Conservation (phyloP, 2,329 filamentous ascomycete species). For the Fusarium sp. region DNA sequence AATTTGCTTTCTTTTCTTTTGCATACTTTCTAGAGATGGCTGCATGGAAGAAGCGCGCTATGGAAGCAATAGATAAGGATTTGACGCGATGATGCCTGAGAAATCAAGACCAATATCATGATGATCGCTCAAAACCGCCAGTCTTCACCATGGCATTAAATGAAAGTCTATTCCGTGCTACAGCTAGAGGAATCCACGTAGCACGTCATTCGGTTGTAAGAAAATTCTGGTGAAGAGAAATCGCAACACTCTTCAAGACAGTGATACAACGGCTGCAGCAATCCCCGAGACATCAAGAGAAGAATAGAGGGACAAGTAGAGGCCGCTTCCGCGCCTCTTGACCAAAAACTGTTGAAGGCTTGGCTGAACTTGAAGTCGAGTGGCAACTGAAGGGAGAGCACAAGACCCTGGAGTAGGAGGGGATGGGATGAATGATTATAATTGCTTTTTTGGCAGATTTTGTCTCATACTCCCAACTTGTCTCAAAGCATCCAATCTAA, state of each 20-base stretch:
- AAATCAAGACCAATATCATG: background rate
- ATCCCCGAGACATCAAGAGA: conserved; percentile 1
- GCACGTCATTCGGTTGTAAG: background rate
- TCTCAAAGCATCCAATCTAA: background rate
- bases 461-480: background rate
- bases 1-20: background rate
- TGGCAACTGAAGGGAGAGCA: conserved; percentile 7
- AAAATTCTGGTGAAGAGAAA: background rate
- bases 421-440: background rate
- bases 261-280: background rate
- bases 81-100: background rate
- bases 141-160: background rate
- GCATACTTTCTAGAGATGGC: background rate
- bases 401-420: background rate
- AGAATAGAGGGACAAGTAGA: background rate
- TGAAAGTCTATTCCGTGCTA: background rate
- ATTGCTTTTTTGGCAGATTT: conserved; percentile 8
- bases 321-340: background rate
- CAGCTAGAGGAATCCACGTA: background rate
- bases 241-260: background rate
- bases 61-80: background rate
- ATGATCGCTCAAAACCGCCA: background rate
- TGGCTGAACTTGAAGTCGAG: background rate
- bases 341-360: background rate
- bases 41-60: background rate